A percentile compares a stretch with the other conserved stretches of the same genome.
Conservation (phyloP, 495 filamentous ascomycete genomes). For the Chaetomium fimeti region DNA sequence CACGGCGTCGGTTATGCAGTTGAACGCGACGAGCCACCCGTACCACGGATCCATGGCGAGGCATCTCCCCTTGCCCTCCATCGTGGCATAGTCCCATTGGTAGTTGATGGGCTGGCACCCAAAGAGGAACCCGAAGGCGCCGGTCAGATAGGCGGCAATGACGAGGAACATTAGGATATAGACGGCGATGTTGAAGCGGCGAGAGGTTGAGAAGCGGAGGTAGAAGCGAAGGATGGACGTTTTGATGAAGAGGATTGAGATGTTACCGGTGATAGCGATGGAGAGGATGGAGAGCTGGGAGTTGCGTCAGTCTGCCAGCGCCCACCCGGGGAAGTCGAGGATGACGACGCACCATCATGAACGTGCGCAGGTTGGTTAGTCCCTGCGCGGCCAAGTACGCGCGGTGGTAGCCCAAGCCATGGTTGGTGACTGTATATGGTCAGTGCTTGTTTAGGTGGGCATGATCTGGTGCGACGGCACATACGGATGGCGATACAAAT, state of each 20-base stretch:
- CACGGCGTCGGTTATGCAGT: constrained; percentile 23
- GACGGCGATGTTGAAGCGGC: constrained; percentile 21
- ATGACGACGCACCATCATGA: not conserved
- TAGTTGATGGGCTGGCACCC: constrained; percentile 22
- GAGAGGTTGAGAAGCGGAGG: constrained; percentile 28
- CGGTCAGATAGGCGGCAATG: constrained; percentile 16
- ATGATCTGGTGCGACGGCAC: not conserved
- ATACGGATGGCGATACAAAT: not conserved
- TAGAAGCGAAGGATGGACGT: constrained; percentile 28
- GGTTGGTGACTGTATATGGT: not conserved
- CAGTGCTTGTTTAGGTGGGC: not conserved
- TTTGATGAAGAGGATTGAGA: constrained; percentile 28
- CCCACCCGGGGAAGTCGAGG: not conserved
- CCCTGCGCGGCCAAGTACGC: not conserved
- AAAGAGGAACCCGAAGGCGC: constrained; percentile 24
- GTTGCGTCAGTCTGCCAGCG: not conserved
- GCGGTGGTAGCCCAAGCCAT: not conserved
- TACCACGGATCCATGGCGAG: constrained; percentile 16
- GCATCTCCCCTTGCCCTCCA: constrained; percentile 13
- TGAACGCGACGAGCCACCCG: constrained; percentile 17
- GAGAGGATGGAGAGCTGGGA: constrained; percentile 7
- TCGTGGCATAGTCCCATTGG: constrained; percentile 18
- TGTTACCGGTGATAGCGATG: constrained; percentile 18
- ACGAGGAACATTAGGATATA: constrained; percentile 23
- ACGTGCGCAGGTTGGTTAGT: not conserved